phyloP scores from a whole-genome alignment of 352 stramenopile genomes.

The Globisporangium ultimum region DNA sequence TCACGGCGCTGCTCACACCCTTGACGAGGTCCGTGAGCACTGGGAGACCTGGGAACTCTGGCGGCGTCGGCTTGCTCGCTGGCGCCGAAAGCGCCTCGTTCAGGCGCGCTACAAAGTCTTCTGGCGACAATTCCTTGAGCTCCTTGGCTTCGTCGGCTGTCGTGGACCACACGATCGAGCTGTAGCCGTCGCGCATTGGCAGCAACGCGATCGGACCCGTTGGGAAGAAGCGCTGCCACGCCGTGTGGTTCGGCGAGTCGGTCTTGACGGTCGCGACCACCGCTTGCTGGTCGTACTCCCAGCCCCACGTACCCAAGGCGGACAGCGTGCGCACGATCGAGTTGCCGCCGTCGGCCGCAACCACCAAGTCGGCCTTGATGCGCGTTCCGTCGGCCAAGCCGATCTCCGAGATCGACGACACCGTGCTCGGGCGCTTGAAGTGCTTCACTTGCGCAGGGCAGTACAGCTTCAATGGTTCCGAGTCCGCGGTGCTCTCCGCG shows the following conservation, averaged over 20 bases:
- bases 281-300: conserved; percentile 91
- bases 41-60: conserved; percentile 73
- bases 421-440: conserved; percentile 53
- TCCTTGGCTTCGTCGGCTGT: conserved; percentile 76
- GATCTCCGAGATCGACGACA: conserved; percentile 55
- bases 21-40: conserved; percentile 77
- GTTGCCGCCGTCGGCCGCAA: conserved; percentile 87
- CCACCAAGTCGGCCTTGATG: conserved; percentile 73
- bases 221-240: conserved; percentile 91
- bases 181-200: conserved; percentile 88
- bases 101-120: conserved; percentile 79
- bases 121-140: conserved; percentile 60
- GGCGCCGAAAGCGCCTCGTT: conserved; percentile 75
- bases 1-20: conserved; percentile 66
- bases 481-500: conserved; percentile 29
- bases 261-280: conserved; percentile 91
- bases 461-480: conserved; percentile 64
- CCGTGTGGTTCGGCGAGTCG: conserved; percentile 70
- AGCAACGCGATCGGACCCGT: conserved; percentile 86
- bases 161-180: conserved; percentile 90
- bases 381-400: conserved; percentile 67
- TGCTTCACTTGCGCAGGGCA: conserved; percentile 81
- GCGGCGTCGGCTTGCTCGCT: conserved; percentile 38
- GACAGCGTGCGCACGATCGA: conserved; percentile 86
- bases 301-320: conserved; percentile 87